Conservation (phyloP, 345 rosid genomes). For the Erucastrum elatum region DNA sequence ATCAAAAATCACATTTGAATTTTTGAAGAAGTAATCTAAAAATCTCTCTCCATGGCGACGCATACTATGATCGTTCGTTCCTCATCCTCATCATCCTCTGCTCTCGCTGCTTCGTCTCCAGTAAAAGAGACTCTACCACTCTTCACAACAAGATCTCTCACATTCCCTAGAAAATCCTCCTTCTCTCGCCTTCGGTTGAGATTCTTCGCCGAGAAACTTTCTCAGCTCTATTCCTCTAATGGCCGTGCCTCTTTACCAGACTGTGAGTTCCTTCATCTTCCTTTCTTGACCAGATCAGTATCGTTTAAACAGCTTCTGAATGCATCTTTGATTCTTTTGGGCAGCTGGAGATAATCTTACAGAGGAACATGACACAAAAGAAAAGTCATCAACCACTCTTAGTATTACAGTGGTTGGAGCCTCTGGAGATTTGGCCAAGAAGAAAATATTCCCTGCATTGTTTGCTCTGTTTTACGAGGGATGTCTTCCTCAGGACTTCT, state of each 20-base stretch:
- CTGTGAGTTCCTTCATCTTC: slow-evolving; percentile 45
- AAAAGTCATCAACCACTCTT: slow-evolving; percentile 47
- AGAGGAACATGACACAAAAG: slow-evolving; percentile 33
- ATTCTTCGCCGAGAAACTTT: slow-evolving; percentile 40
- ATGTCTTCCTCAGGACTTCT: slow-evolving; percentile 71
- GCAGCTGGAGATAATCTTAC: slow-evolving; percentile 47
- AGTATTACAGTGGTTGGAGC: slow-evolving; percentile 93
- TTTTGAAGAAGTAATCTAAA: background rate
- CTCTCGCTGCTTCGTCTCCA: slow-evolving; percentile 38
- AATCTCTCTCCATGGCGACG: slow-evolving; percentile 49
- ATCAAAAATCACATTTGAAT: slow-evolving; percentile 7
- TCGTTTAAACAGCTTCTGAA: background rate
- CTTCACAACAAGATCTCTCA: slow-evolving; percentile 33
- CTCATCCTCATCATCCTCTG: slow-evolving; percentile 28
- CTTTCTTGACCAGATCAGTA: background rate
- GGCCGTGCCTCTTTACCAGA: slow-evolving; percentile 62
- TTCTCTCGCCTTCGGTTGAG: slow-evolving; percentile 49
- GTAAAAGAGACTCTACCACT: slow-evolving; percentile 37
- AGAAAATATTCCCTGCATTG: slow-evolving; percentile 90
- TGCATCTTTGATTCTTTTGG: background rate
- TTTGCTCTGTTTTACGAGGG: slow-evolving; percentile 88
- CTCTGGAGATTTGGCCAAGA: slow-evolving; percentile 92
- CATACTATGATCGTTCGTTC: slow-evolving; percentile 39
- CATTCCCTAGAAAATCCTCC: slow-evolving; percentile 47
- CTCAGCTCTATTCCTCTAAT: slow-evolving; percentile 64